Evolutionary conservation across 129 eudicot genomes (phyloP), one percentile per base, ranked within the genome.

Genomic region (Helichrysum umbraculigerum): DNA sequence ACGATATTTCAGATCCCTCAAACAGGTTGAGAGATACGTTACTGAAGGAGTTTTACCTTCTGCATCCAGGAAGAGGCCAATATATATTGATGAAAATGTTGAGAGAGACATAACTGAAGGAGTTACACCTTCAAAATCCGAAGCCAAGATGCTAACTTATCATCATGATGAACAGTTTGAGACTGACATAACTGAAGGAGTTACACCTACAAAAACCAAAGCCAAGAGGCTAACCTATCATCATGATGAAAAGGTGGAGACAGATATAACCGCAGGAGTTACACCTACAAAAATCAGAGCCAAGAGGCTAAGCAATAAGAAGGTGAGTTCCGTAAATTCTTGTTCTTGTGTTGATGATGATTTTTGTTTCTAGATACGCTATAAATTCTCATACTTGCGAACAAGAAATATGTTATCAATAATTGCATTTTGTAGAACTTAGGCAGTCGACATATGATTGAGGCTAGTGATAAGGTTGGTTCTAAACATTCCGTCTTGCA

Each of bases 21-120:
- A 72, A 81, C 89, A 84, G 68, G 88, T 92, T 57, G 84, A 86
- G 80, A 74, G 94, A 66, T 82, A 86, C 85, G 33, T 92, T 9
- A 90, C 87, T 66, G 91, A 78, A 78, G 88, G 72, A 70, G 22
- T 75, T 58, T 64, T 79, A 72, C 87, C 83, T 52, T 7, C 64
- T 19, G 65, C 41, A 66, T 44, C 70, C 11, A 75, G 63, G 76
- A 22, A 47, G 17, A 47, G 54, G 54, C 54, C 17, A 47, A 47
- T 47, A 5, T 11, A 10, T 51, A 35, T 22, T 54, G 57, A 54
- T 73, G 74, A 66, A 74, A 86, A 85, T 54, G 86, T 86, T 47
- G 83, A 86, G 78, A 70, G 87, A 60, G 74, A 86, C 81, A 52
- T 90, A 12, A 89, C 88, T 68, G 92, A 81, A 69, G 89, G 63